Evolutionary conservation across 192 early-diverging fungal genomes (phyloP).

Genomic region (Umbelopsis ramanniana): DNA sequence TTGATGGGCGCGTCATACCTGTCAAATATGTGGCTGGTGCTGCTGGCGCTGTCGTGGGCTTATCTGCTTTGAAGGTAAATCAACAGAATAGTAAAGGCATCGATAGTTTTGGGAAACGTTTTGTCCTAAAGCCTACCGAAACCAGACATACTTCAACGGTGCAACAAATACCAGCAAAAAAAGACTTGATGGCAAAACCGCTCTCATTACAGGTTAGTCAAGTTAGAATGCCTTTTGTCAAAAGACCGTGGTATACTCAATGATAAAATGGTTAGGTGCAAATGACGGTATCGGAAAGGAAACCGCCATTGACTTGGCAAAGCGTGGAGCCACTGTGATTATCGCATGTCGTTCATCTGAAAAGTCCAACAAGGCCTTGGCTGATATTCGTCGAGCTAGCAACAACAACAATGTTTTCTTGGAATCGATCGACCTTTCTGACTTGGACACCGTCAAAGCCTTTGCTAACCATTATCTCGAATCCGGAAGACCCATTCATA

Average conservation of each 20-base stretch:
- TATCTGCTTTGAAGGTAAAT: background rate
- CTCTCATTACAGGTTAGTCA: constrained; percentile 18
- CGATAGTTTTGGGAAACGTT: background rate
- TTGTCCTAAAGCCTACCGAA: background rate
- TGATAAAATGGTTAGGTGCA: constrained; percentile 5
- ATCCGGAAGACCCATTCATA: constrained; percentile 22
- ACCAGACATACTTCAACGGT: constrained; percentile 5
- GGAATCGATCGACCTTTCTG: constrained; percentile 26
- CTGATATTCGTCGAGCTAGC: constrained; percentile 14
- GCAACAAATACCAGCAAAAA: background rate
- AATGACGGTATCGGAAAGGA: constrained; percentile 29
- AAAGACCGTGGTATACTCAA: background rate
- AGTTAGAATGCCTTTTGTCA: background rate
- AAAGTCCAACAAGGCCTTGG: constrained; percentile 26
- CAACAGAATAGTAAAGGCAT: background rate
- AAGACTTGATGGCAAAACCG: background rate
- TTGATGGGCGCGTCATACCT: constrained; percentile 1
- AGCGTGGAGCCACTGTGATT: constrained; percentile 32
- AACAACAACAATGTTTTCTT: constrained; percentile 15
- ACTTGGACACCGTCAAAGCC: constrained; percentile 27
- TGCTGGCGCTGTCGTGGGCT: background rate
- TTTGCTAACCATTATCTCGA: constrained; percentile 27
- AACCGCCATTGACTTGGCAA: constrained; percentile 31
- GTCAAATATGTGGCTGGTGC: constrained; percentile 2
- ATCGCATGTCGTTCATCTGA: constrained; percentile 25